Base-by-base conservation (phyloP, 768 basidiomycete genomes). In the Russula sp. region DNA sequence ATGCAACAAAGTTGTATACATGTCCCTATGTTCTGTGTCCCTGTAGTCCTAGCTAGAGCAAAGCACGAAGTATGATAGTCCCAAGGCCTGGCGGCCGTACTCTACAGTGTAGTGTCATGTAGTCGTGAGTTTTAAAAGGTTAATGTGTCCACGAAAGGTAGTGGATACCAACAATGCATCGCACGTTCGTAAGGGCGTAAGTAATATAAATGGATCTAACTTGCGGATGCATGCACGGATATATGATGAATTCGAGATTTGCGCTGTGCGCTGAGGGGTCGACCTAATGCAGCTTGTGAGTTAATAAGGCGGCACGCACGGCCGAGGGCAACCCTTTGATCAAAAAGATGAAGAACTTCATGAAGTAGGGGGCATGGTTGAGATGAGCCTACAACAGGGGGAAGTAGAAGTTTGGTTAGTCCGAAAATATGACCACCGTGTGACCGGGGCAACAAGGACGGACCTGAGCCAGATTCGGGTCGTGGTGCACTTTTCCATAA, bases 391-490 rank as follows among this genome's bases (percentile, higher is more conserved):
- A 29, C 39, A 32, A 50, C 6, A 7, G 34, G 32, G 32, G 34
- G 43, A 36, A 8, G 39, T 18, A 32, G 16, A 14, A 22, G 38
- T 10, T 57, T 22, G 11, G 10, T 58, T 45, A 54, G 53, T 9
- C 2, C 35, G 7, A 38, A 53, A 46, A 29, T 14, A 14, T 16
- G 7, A 48, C 47, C 9, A 13, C 32, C 3, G 2, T 16, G 13
- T 14, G 29, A n/a, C 34, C 18, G 11, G 5, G n/a, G 29, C 34
- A 20, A 41, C 34, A 20, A 41, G 47, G 39, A 69, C 79, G 64
- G 60, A 84, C 87, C 79, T 83, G 68, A 88, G 75, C 86, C 85
- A 88, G 32, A 87, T 67, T 66, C 78, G 79, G 7, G 83, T 81
- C 2, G 76, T 75, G 3, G 80, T 78, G 54, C 84, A 80, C 70